These are phyloP conservation scores for Farysia itapuensis DNA, from an alignment of 1,284 basidiomycete species.

Conservation along the genomic window DNA sequence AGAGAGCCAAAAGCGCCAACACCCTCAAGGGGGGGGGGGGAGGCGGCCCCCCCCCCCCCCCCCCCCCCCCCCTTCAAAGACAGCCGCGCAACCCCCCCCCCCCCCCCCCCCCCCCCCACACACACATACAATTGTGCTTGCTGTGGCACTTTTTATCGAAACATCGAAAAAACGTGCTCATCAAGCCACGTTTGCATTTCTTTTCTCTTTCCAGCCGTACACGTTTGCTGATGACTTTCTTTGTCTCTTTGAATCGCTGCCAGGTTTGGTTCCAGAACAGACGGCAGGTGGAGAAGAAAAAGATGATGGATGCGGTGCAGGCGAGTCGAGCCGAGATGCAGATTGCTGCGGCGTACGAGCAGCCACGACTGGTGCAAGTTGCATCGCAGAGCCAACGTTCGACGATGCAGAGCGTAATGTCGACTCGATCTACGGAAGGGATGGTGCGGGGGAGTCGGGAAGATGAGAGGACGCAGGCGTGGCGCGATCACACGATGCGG, in stretches of 20 bases:
- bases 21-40: too few relatives aligned
- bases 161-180: too few relatives aligned
- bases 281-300: conserved; percentile 28
- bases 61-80: too few relatives aligned
- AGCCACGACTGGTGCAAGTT: not conserved
- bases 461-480: conserved; percentile 20
- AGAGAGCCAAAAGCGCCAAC: too few relatives aligned
- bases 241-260: not conserved
- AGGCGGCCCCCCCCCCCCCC: too few relatives aligned
- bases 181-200: not conserved
- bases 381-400: not conserved
- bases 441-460: conserved; percentile 3
- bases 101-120: too few relatives aligned
- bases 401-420: not conserved
- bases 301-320: conserved; percentile 26
- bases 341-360: not conserved
- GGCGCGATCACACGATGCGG: conserved; percentile 20
- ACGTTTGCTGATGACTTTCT: too few relatives aligned
- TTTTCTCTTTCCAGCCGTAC: too few relatives aligned
- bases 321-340: not conserved
- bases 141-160: too few relatives aligned
- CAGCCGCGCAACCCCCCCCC: too few relatives aligned
- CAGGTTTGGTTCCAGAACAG: conserved; percentile 37
- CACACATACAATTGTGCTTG: not conserved
- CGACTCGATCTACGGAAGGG: not conserved